phyloP scores from a whole-genome alignment of 2,329 filamentous ascomycete species.

The Aspergillus sp. region DNA sequence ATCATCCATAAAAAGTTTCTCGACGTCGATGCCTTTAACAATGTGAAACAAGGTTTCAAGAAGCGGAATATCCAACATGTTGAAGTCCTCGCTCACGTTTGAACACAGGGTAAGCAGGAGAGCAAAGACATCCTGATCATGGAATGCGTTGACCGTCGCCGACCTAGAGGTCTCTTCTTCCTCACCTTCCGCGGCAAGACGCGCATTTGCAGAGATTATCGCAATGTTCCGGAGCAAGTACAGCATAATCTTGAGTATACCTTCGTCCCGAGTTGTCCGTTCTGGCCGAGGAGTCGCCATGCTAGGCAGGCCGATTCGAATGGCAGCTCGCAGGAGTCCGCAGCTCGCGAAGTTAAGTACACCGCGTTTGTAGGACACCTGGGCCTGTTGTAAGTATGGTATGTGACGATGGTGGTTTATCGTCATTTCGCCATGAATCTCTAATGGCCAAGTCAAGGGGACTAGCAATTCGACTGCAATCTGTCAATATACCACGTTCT shows the following conservation, averaged over 20 bases:
- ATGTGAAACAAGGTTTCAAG: slow-evolving; percentile 92
- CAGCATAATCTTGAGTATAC: slow-evolving; percentile 85
- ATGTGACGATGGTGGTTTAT: slow-evolving; percentile 90
- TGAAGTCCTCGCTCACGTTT: slow-evolving; percentile 91
- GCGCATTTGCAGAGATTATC: slow-evolving; percentile 74
- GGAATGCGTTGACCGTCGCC: slow-evolving; percentile 82
- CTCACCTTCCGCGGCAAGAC: slow-evolving; percentile 77
- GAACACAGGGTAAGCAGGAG: slow-evolving; percentile 83
- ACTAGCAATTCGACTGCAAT: slow-evolving; percentile 76
- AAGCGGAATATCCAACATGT: slow-evolving; percentile 81
- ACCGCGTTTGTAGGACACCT: slow-evolving; percentile 84
- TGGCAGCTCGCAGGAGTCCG: slow-evolving; percentile 74
- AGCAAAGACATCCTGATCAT: slow-evolving; percentile 86
- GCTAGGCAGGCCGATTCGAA: slow-evolving; percentile 78
- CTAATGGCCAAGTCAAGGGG: slow-evolving; percentile 90
- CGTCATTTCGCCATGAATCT: slow-evolving; percentile 79
- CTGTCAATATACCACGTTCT: slow-evolving; percentile 17
- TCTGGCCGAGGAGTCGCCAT: slow-evolving; percentile 79
- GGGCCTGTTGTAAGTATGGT: slow-evolving; percentile 83
- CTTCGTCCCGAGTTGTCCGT: slow-evolving; percentile 76
- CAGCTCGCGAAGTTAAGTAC: slow-evolving; percentile 80
- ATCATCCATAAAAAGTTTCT: slow-evolving; percentile 82
- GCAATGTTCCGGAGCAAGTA: slow-evolving; percentile 88
- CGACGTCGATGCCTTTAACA: slow-evolving; percentile 81
- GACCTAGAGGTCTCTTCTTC: slow-evolving; percentile 87